These are phyloP conservation scores for Arxiozyma heterogenica DNA, from an alignment of 1,139 yeast species.

Conservation along the genomic window DNA sequence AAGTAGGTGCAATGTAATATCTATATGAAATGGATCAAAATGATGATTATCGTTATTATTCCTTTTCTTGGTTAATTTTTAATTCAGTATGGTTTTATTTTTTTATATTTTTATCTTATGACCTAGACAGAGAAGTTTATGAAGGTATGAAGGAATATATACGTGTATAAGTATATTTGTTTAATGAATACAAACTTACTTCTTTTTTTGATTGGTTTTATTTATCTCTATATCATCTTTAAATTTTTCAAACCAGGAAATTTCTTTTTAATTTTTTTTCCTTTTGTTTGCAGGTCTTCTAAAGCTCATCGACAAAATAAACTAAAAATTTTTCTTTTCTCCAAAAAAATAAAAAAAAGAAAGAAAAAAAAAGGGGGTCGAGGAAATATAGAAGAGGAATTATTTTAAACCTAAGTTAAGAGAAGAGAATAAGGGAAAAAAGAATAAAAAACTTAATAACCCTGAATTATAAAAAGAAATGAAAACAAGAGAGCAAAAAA, in stretches of 20 bases:
- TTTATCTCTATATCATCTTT: not conserved
- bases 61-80: not conserved
- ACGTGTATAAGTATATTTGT: not conserved
- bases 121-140: no score
- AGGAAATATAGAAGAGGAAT: no score
- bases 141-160: no score
- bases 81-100: not conserved
- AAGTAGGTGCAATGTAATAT: not conserved
- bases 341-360: no score
- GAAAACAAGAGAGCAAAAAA: no score
- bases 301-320: not conserved
- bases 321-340: not conserved
- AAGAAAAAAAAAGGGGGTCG: no score
- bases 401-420: not conserved
- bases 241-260: not conserved
- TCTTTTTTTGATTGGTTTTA: not conserved
- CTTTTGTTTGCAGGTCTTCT: no score
- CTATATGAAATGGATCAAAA: not conserved
- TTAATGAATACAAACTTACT: not conserved
- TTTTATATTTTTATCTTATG: no score
- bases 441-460: not conserved
- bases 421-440: not conserved
- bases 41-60: not conserved
- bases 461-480: not conserved
- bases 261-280: not conserved